Evolutionary conservation across 345 rosid species (phyloP), one percentile per base, ranked within the genome.

Genomic region (Tarenaya hassleriana): DNA sequence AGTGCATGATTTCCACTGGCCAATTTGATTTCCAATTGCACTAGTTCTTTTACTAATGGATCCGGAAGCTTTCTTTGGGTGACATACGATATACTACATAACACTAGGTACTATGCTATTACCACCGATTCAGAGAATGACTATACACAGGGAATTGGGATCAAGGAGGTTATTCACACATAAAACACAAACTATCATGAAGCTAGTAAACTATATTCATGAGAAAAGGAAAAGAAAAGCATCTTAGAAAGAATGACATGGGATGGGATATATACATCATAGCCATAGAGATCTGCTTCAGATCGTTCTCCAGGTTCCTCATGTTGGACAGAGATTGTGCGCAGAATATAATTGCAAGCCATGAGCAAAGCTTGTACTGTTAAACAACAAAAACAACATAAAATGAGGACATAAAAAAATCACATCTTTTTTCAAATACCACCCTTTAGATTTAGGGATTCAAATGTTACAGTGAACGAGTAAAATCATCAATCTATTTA

Each of bases 241-340:
- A 34, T 35, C 5, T 13, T 3, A 48, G 16, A 9, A 9, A n/a
- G 9, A 9, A 3, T 42, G 0, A 41, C 16, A 40, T 40, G 29
- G 40, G 31, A 55, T 3, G 11, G 32, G 62, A 66, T 82, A 66
- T 82, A 77, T 62, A 91, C 98, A 92, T 92, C 82, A 84, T 71
- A 41, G 94, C 98, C 98, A 92, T 88, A 56, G 98, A 92, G 62
- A 92, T 81, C 73, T 92, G 96, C 68, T 88, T 92, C 59, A 88
- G 88, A 75, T 92, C 98, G 48, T 69, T 85, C 73, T 88, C 95
- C 13, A 77, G 37, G 62, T 92, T 88, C 81, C 78, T 85, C 97
- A 85, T 85, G 60, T 83, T 88, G 7, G 78, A 79, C 11, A 92
- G 74, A 12, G 98, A 88, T 58, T 88, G 95, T n/a, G 95, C 95